Evolutionary conservation across 23 red algal genomes (phyloP), one percentile per base, ranked within the genome.

Genomic region (Gracilaria domingensis): DNA sequence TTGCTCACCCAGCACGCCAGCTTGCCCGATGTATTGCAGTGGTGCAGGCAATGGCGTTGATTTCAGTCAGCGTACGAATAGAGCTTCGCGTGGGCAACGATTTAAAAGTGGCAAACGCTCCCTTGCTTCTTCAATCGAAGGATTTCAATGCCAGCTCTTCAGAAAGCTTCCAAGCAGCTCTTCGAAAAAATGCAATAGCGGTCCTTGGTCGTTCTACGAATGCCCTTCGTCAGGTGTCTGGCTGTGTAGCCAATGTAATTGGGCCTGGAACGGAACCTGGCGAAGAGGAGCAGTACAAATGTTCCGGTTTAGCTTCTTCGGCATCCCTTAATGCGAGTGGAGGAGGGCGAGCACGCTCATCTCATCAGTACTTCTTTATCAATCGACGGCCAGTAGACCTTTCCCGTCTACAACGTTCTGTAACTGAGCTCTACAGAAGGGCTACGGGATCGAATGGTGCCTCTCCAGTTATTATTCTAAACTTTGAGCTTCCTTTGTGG

Each of bases 301-400:
- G 87, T 66, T 45, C 11, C 14, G 87, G 87, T 25, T 74, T 90
- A 18, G 55, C 71, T 20, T 90, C 87, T 50, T 77, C 71, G 14
- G 87, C 87, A 30, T 90, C 87, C 28, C 44, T 90, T 16, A 74
- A 80, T 90, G 72, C 87, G 2, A 81, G 81, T 21, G 87, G 87
- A 45, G 76, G 95, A 44, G 95, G 91, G 16, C 62, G 93, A 33
- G 84, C 79, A 28, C 54, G 76, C 56, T 84, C 88, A 51, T 90
- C 84, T 48, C 91, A 93, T 66, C 97, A 99, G 79, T 88, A 88
- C 65, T 42, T 96, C 33, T 93, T 79, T 47, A 40, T 95, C 24
- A 95, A 96, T 87, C 58, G 67, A 0, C 94, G 97, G 53, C 94
- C 97, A 20, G 93, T 96, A 4, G 84, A 92, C 26, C 37, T 94